A percentile compares a stretch with the other conserved stretches of the same genome.
phyloP scores from a whole-genome alignment of 148 eudicot genomes.

The Talinum fruticosum region DNA sequence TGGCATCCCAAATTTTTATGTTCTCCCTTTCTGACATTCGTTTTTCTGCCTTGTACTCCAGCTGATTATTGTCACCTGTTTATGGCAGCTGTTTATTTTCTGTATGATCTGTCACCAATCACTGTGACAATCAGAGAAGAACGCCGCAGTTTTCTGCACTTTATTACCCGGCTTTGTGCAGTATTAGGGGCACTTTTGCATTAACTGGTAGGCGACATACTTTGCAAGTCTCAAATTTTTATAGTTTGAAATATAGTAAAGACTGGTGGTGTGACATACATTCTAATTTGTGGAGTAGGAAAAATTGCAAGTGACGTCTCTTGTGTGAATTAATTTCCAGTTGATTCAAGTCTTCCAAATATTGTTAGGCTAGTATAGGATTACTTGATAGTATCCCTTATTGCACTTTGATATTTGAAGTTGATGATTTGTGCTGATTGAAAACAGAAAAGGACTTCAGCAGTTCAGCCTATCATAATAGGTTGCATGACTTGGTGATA shows the following conservation, averaged over 20 bases:
- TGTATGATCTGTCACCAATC: slow-evolving; percentile 97
- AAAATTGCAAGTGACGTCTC: not conserved
- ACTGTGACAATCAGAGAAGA: slow-evolving; percentile 96
- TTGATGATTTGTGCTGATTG: not conserved
- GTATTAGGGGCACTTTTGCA: slow-evolving; percentile 99
- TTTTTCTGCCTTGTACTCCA: slow-evolving; percentile 10
- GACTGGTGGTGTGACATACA: not conserved
- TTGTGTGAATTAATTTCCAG: not conserved
- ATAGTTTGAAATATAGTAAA: not conserved
- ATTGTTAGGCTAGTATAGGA: not conserved
- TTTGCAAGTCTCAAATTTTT: slow-evolving; percentile 7
- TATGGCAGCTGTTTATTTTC: slow-evolving; percentile 84
- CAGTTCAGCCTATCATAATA: not conserved
- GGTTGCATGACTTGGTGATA: not conserved
- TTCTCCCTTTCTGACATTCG: not conserved
- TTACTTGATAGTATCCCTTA: too few relatives aligned
- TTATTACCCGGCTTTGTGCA: slow-evolving; percentile 96
- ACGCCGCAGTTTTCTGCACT: slow-evolving; percentile 96
- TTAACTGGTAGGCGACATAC: slow-evolving; percentile 68
- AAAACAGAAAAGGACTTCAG: not conserved
- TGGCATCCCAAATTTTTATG: not conserved
- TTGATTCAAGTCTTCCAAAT: not conserved
- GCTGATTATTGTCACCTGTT: slow-evolving; percentile 1
- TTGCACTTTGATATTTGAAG: too few relatives aligned
- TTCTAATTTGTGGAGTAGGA: not conserved